Evolutionary conservation across 192 early-diverging fungal genomes (phyloP), one percentile per base, ranked within the genome.

Genomic region (Coemansia sp.): DNA sequence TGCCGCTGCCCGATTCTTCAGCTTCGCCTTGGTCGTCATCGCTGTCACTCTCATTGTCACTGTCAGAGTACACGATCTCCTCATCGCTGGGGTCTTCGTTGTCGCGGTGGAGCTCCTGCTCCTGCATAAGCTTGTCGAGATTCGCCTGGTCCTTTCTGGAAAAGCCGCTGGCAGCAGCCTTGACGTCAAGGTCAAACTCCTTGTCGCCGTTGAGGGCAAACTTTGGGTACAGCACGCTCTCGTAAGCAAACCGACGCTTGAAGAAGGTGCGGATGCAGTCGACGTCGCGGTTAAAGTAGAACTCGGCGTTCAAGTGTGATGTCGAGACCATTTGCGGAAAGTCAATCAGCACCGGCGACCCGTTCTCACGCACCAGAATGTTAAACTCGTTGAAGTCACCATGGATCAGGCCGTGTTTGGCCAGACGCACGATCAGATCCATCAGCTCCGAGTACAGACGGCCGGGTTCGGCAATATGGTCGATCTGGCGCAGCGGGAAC

Each of bases 331-430:
- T 99, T 77, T 99, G 98, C 2, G 98, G 98, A 65, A 99, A 99
- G 85, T 99, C 98, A 59, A 99, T 99, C 46, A 99, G 80, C 7
- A 98, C 78, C 14, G 98, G 96, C 1, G 86, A 74, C 17, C 91
- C 93, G 64, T 86, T 78, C 36, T 89, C 89, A 44, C 84, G 85
- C 55, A 99, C 83, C 69, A 99, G 83, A 44, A 99, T 87, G 78
- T 99, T 99, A 82, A 99, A 99, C 65, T 99, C 98, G 85, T 99
- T 99, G 67, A 99, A 99, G 76, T 99, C 98, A 58, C 95, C 94
- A 70, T 99, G 98, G 64, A 99, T 98, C 37, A 99, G 82, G 31
- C 98, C 98, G 64, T 94, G 86, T 54, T 90, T 86, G 34, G 98
- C 96, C 62, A 99, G 84, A 22, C 92, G 88, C 51, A 99, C 93